A percentile compares a stretch with the other conserved stretches of the same genome.
Evolutionary conservation across 2,329 filamentous ascomycete species (phyloP).

Genomic region (Rutstroemia sp.): DNA sequence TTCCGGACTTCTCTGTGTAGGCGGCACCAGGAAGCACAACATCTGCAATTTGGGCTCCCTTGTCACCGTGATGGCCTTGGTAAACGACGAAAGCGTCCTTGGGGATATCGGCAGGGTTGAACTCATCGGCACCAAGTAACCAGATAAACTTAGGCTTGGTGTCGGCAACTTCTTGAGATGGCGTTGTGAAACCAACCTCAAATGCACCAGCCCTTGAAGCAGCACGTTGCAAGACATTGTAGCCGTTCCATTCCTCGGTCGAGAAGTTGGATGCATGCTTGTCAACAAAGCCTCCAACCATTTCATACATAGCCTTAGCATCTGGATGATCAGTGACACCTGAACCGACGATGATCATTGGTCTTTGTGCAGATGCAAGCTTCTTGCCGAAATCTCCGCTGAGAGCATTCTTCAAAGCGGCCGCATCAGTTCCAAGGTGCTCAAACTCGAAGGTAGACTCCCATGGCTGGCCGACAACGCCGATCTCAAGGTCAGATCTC

Average conservation of each 20-base stretch:
- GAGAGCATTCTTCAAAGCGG: slow-evolving; percentile 77
- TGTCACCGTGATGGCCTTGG: slow-evolving; percentile 96
- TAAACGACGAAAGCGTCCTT: slow-evolving; percentile 96
- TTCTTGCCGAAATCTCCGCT: slow-evolving; percentile 88
- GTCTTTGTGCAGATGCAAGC: slow-evolving; percentile 76
- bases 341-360: slow-evolving; percentile 95
- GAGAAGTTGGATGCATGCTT: slow-evolving; percentile 86
- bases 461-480: slow-evolving; percentile 82
- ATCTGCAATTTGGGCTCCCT: slow-evolving; percentile 85
- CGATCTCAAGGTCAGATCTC: slow-evolving; percentile 87
- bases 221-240: slow-evolving; percentile 90
- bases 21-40: slow-evolving; percentile 89
- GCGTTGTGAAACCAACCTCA: slow-evolving; percentile 89
- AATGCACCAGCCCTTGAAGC: slow-evolving; percentile 90
- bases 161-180: slow-evolving; percentile 71
- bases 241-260: slow-evolving; percentile 91
- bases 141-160: slow-evolving; percentile 92
- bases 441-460: slow-evolving; percentile 94
- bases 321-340: slow-evolving; percentile 86
- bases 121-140: slow-evolving; percentile 92
- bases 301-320: slow-evolving; percentile 88
- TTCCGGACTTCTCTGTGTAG: slow-evolving; percentile 94
- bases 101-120: slow-evolving; percentile 77
- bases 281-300: slow-evolving; percentile 81
- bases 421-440: slow-evolving; percentile 74